Conservation (phyloP, 495 filamentous ascomycete species). For the Hyaloscypha hepaticicola region DNA sequence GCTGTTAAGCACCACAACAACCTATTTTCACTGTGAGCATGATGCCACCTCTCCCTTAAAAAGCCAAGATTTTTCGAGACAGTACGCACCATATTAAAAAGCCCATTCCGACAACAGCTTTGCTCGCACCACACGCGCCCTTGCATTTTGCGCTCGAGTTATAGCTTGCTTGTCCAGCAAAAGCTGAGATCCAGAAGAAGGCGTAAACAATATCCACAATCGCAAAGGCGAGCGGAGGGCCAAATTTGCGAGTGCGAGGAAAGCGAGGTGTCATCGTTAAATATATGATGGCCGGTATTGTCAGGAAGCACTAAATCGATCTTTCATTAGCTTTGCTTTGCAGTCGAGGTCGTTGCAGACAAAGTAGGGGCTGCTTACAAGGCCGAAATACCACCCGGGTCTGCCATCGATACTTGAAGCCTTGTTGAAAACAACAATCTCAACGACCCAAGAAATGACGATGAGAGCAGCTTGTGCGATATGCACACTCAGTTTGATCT, state of each 20-base stretch:
- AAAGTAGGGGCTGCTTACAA: conserved; percentile 57
- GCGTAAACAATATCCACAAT: conserved; percentile 69
- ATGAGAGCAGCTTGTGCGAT: conserved; percentile 62
- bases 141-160: conserved; percentile 51
- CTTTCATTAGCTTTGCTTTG: neutral
- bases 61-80: neutral
- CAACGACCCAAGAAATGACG: conserved; percentile 69
- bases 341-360: neutral
- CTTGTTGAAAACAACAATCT: conserved; percentile 67
- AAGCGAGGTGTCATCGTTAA: conserved; percentile 81
- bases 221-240: conserved; percentile 80
- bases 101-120: conserved; percentile 73
- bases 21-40: conserved; percentile 43
- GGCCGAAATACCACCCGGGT: conserved; percentile 70
- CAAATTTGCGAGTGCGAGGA: conserved; percentile 73
- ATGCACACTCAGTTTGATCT: conserved; percentile 57
- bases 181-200: conserved; percentile 83
- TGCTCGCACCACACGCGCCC: conserved; percentile 66
- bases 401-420: conserved; percentile 62
- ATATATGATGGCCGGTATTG: conserved; percentile 79
- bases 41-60: conserved; percentile 1
- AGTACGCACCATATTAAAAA: conserved; percentile 75
- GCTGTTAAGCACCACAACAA: conserved; percentile 72
- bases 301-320: conserved; percentile 72
- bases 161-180: conserved; percentile 71